phyloP scores from a whole-genome alignment of 805 yeast species.

The Kazachstania psychrophila region DNA sequence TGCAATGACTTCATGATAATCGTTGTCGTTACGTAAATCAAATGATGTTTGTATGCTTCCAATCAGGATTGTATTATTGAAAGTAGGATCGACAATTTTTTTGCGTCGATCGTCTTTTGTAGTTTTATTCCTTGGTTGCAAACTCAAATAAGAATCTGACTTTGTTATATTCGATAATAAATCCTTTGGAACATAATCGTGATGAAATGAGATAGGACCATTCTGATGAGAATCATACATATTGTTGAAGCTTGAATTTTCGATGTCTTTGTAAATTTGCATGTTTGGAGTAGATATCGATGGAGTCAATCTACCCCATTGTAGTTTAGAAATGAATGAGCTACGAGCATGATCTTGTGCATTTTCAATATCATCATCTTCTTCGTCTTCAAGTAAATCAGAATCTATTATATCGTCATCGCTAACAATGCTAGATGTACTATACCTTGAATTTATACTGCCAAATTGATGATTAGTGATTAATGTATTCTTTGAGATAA shows the following conservation, averaged over 20 bases:
- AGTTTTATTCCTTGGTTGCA: not conserved
- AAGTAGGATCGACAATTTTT: slow-evolving; percentile 16
- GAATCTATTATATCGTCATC: not conserved
- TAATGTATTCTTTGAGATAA: not conserved
- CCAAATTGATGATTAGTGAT: not conserved
- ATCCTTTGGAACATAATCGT: slow-evolving; percentile 17
- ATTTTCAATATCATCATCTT: slow-evolving; percentile 4
- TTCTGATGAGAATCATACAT: slow-evolving; percentile 11
- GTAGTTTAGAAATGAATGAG: slow-evolving; percentile 10
- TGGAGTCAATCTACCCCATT: slow-evolving; percentile 15
- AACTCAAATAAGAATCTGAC: not conserved
- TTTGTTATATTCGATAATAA: slow-evolving; percentile 8
- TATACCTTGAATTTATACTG: not conserved
- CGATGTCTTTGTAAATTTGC: slow-evolving; percentile 15
- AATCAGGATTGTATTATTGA: slow-evolving; percentile 10
- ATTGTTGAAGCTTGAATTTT: slow-evolving; percentile 6
- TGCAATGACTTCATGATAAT: slow-evolving; percentile 15
- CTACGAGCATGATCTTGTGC: slow-evolving; percentile 10
- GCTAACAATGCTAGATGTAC: not conserved
- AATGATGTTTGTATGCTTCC: slow-evolving; percentile 19
- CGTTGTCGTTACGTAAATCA: slow-evolving; percentile 16
- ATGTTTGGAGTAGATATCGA: slow-evolving; percentile 10
- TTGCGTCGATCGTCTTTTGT: not conserved
- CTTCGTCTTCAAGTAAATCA: slow-evolving; percentile 7
- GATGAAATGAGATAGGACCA: slow-evolving; percentile 9